Percentiles rank a stretch among this genome's conserved stretches.
These are phyloP conservation scores for Butyriboletus regius DNA, from an alignment of 1,284 basidiomycete genomes.

Conservation along the genomic window DNA sequence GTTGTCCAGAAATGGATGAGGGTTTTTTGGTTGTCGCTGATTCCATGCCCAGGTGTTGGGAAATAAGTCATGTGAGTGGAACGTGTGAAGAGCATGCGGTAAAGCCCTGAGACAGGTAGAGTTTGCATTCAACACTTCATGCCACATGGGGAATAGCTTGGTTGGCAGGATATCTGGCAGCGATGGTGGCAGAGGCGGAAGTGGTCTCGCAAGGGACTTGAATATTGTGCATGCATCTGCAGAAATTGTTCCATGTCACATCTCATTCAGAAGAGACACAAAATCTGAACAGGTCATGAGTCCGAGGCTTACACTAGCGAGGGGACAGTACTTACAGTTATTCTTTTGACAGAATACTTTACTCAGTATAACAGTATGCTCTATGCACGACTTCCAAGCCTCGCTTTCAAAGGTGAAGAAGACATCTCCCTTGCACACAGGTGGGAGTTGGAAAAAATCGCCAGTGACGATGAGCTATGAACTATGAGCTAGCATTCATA, in stretches of 20 bases:
- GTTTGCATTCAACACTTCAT: conserved; percentile 35
- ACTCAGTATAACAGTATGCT: conserved; percentile 63
- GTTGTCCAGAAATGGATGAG: not conserved
- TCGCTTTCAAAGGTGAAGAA: conserved; percentile 72
- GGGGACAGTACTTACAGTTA: conserved; percentile 31
- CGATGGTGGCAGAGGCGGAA: conserved; percentile 18
- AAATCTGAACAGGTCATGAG: conserved; percentile 41
- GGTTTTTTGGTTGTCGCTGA: conserved; percentile 2
- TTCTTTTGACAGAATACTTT: conserved; percentile 67
- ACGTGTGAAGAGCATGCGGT: conserved; percentile 21
- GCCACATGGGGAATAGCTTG: conserved; percentile 35
- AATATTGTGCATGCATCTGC: conserved; percentile 34
- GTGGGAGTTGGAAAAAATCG: conserved; percentile 85
- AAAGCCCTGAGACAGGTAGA: conserved; percentile 30
- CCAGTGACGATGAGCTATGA: conserved; percentile 66
- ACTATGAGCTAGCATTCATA: not conserved
- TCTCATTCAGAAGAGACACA: conserved; percentile 65
- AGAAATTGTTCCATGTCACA: conserved; percentile 52
- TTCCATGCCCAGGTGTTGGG: conserved; percentile 5
- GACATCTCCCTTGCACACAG: conserved; percentile 43
- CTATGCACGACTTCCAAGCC: conserved; percentile 63
- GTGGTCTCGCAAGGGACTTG: conserved; percentile 38
- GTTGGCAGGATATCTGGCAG: conserved; percentile 34
- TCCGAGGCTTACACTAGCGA: not conserved
- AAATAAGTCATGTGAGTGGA: conserved; percentile 34